Evolutionary conservation across 495 filamentous ascomycete species (phyloP).

Genomic region (Penicillium ochrochloron): DNA sequence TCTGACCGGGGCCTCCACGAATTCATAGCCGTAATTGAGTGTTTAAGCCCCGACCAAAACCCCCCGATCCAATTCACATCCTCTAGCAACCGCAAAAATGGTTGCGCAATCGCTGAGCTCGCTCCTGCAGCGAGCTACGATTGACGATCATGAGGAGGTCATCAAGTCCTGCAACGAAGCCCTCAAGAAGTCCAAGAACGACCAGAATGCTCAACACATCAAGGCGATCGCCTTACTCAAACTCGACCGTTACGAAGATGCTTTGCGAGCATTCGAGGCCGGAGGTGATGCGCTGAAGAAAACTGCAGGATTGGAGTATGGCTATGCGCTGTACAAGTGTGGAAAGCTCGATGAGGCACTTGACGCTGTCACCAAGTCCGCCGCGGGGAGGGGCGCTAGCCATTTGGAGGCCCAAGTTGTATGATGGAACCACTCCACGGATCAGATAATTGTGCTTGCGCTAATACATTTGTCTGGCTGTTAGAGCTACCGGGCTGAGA

Average conservation of each 20-base stretch:
- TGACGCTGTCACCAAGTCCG: constrained; percentile 55
- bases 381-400: constrained; percentile 62
- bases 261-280: constrained; percentile 74
- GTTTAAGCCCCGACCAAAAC: background rate
- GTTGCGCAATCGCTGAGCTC: constrained; percentile 57
- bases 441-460: background rate
- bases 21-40: background rate
- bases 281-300: constrained; percentile 70
- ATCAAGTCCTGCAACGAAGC: constrained; percentile 71
- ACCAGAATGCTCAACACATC: constrained; percentile 72
- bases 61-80: background rate
- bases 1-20: constrained; percentile 7
- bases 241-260: constrained; percentile 92
- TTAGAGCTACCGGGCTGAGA: constrained; percentile 80
- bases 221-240: constrained; percentile 87
- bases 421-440: constrained; percentile 49
- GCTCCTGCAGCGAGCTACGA: constrained; percentile 60
- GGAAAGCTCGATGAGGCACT: constrained; percentile 76
- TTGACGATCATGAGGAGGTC: constrained; percentile 77
- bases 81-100: constrained; percentile 36
- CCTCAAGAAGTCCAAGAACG: constrained; percentile 64
- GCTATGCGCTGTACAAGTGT: constrained; percentile 90
- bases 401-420: constrained; percentile 91
- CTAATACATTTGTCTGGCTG: constrained; percentile 15
- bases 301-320: constrained; percentile 73